Conservation (phyloP, 768 basidiomycete genomes). For the Boletus bicolor region DNA sequence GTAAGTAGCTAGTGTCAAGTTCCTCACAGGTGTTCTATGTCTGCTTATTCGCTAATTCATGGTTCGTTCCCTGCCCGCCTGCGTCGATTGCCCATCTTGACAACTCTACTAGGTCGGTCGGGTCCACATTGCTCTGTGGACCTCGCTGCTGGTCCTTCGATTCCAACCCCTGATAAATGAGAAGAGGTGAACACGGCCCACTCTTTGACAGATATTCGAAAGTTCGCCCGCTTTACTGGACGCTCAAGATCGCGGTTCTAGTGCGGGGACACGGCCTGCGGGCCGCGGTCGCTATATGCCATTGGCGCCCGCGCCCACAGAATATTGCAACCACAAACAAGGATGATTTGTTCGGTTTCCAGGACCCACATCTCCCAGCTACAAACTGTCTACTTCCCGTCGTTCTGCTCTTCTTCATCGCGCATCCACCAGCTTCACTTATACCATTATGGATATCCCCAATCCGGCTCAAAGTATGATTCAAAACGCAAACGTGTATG, state of each 20-base stretch:
- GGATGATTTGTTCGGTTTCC: neutral
- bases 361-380: constrained; percentile 4
- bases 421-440: neutral
- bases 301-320: constrained; percentile 19
- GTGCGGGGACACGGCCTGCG: neutral
- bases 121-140: neutral
- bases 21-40: neutral
- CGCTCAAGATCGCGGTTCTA: neutral
- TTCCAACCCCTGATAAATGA: neutral
- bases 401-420: neutral
- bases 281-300: neutral
- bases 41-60: neutral
- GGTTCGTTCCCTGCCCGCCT: neutral
- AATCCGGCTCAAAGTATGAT: neutral
- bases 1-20: neutral
- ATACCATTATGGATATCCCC: constrained; percentile 3
- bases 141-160: neutral
- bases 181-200: neutral
- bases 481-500: constrained; percentile 6
- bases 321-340: constrained; percentile 16
- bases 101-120: neutral
- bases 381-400: neutral
- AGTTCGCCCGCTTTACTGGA: neutral
- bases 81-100: neutral
- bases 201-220: neutral